A percentile compares a stretch with the other conserved stretches of the same genome.
phyloP scores from a whole-genome alignment of 2,329 filamentous ascomycete genomes.

The Monilinia laxa region DNA sequence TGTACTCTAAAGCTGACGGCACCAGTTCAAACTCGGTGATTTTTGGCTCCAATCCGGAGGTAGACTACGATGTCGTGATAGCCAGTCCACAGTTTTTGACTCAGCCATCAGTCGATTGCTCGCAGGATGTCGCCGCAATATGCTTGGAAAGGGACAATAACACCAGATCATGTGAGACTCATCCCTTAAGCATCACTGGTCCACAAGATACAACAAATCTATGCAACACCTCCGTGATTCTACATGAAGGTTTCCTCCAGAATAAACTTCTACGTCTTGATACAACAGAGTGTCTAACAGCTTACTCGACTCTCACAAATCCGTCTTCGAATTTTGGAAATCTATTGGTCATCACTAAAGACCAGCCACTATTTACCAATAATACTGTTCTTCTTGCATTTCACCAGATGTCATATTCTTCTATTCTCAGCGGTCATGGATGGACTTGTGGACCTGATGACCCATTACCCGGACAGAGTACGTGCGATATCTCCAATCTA shows the following conservation, averaged over 20 bases:
- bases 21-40: constrained; percentile 31
- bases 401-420: constrained; percentile 27
- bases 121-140: constrained; percentile 21
- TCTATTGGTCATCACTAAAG: constrained; percentile 31
- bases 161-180: constrained; percentile 13
- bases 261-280: constrained; percentile 25
- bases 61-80: constrained; percentile 32
- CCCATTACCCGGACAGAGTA: constrained; percentile 27
- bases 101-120: not conserved
- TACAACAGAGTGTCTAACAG: constrained; percentile 30
- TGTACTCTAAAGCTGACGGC: not conserved
- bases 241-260: constrained; percentile 22
- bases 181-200: not conserved
- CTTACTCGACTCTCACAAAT: constrained; percentile 28
- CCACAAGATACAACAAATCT: not conserved
- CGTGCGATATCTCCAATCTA: constrained; percentile 29
- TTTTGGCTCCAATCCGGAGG: constrained; percentile 28
- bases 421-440: constrained; percentile 30
- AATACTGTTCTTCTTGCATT: constrained; percentile 30
- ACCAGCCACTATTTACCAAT: constrained; percentile 23
- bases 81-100: constrained; percentile 28
- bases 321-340: constrained; percentile 26
- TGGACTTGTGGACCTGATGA: constrained; percentile 32
- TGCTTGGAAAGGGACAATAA: constrained; percentile 22
- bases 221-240: constrained; percentile 1